These are phyloP conservation scores for Silene vulgaris DNA, from an alignment of 179 eudicot genomes.

Conservation along the genomic window DNA sequence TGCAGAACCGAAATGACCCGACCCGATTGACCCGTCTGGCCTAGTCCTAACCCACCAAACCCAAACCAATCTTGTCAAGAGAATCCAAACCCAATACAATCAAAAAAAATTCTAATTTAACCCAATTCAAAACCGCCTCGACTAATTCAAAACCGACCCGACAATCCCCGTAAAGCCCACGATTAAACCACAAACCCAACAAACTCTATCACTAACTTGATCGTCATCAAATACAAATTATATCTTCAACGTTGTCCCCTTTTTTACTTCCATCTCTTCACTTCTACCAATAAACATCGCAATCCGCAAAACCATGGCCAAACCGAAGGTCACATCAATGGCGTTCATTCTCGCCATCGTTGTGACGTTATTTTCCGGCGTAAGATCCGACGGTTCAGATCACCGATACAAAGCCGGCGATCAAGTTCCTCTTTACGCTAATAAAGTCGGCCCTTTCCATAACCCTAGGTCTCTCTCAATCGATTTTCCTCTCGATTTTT, in stretches of 20 bases:
- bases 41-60: too few relatives aligned
- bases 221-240: background rate
- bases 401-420: constrained; percentile 53
- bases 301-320: constrained; percentile 25
- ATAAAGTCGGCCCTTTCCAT: constrained; percentile 60
- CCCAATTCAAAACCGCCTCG: too few relatives aligned
- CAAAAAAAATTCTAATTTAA: too few relatives aligned
- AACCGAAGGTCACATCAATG: constrained; percentile 25
- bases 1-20: too few relatives aligned
- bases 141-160: too few relatives aligned
- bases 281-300: background rate
- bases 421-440: constrained; percentile 52
- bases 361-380: background rate
- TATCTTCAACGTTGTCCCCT: background rate
- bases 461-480: constrained; percentile 43
- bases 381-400: constrained; percentile 46
- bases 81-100: too few relatives aligned
- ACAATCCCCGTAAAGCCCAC: too few relatives aligned
- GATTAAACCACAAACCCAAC: too few relatives aligned
- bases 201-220: too few relatives aligned
- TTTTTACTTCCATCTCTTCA: background rate
- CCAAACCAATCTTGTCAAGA: too few relatives aligned
- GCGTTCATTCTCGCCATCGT: constrained; percentile 24
- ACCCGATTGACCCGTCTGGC: too few relatives aligned
- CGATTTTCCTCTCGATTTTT: background rate